Conservation (phyloP, 768 basidiomycete genomes). For the Flagelloscypha sp. region DNA sequence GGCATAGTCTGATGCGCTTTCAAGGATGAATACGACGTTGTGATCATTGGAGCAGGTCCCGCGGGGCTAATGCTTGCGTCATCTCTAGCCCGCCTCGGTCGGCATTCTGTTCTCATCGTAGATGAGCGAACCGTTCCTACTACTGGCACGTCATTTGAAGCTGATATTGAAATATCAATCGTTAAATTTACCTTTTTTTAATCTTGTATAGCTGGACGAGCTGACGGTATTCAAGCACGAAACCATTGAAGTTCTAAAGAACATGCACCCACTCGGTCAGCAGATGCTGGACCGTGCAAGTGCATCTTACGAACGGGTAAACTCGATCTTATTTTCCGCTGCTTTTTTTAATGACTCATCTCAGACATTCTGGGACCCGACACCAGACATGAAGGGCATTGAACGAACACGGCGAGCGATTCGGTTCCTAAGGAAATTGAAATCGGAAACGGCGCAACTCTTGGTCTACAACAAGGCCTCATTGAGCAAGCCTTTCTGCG, state of each 20-base stretch:
- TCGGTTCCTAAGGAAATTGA: constrained; percentile 13
- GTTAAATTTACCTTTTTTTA: too few species aligned
- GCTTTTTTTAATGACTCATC: background rate
- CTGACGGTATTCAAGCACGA: constrained; percentile 48
- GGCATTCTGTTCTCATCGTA: too few species aligned
- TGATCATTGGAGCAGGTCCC: constrained; percentile 13
- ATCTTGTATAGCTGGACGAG: constrained; percentile 50
- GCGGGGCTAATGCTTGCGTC: too few species aligned
- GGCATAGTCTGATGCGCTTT: too few species aligned
- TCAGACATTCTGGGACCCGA: constrained; percentile 11
- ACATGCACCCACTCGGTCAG: too few species aligned
- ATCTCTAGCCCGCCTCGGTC: too few species aligned
- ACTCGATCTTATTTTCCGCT: background rate
- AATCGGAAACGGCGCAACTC: constrained; percentile 14
- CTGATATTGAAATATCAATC: too few species aligned
- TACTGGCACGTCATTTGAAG: too few species aligned
- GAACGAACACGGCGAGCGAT: constrained; percentile 18
- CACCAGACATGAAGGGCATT: constrained; percentile 15
- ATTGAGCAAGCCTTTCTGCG: constrained; percentile 13
- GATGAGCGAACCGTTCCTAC: too few species aligned
- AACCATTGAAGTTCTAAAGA: constrained; percentile 44
- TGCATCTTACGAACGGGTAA: too few species aligned
- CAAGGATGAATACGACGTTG: constrained; percentile 12
- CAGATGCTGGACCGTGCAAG: too few species aligned
- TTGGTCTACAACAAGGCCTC: constrained; percentile 12